phyloP scores from a whole-genome alignment of 208 protist species.

The Leishmania martiniquensis region DNA sequence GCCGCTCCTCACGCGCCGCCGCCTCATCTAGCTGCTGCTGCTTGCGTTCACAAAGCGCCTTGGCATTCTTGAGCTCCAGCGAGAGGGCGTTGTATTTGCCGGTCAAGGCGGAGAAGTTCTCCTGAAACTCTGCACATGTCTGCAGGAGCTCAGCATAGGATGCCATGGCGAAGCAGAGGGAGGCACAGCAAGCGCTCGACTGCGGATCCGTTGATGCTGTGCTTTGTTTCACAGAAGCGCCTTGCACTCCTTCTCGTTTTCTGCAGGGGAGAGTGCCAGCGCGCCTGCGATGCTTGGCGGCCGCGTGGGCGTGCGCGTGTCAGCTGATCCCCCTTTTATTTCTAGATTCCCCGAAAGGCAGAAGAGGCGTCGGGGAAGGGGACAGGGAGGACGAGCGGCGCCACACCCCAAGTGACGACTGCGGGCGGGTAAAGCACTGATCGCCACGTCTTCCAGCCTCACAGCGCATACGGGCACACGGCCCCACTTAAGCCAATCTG shows the following conservation, averaged over 20 bases:
- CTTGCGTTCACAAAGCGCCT: conserved; percentile 29
- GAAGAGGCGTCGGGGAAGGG: background rate
- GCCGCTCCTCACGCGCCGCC: conserved; percentile 44
- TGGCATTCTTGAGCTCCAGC: conserved; percentile 53
- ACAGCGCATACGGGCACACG: background rate
- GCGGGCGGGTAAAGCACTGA: background rate
- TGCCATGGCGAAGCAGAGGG: conserved; percentile 34
- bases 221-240: background rate
- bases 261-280: background rate
- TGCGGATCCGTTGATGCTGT: background rate
- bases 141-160: conserved; percentile 79
- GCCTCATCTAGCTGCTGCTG: conserved; percentile 43
- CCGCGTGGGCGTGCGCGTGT: background rate
- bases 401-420: no score
- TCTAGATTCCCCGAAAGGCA: background rate
- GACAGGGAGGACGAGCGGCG: background rate
- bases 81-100: conserved; percentile 63
- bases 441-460: background rate
- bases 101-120: conserved; percentile 79
- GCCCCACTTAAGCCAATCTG: background rate
- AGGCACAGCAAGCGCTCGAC: background rate
- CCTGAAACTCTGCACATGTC: conserved; percentile 79
- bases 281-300: background rate
- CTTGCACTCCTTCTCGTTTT: background rate
- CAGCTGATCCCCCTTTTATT: background rate